Conservation (phyloP, 495 filamentous ascomycete genomes). For the Staphylotrichum longicolle region DNA sequence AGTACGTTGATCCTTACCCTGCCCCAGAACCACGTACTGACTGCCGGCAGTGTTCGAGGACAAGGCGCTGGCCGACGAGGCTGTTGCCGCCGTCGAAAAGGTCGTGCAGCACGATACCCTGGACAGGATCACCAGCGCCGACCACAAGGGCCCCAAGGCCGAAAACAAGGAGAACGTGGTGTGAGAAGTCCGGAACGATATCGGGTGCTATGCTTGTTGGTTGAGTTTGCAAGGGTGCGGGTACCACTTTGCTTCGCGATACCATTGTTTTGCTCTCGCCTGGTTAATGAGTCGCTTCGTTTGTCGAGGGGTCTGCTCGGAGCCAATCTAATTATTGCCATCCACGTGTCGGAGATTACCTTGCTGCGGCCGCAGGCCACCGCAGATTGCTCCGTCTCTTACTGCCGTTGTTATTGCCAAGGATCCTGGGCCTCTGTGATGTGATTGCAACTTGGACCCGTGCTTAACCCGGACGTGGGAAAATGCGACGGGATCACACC, state of each 20-base stretch:
- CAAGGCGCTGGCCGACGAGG: conserved; percentile 39
- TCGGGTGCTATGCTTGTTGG: too few relatives aligned
- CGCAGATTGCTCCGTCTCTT: neutral
- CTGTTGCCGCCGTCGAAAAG: conserved; percentile 42
- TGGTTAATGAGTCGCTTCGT: too few relatives aligned
- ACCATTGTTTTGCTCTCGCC: too few relatives aligned
- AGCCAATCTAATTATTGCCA: too few relatives aligned
- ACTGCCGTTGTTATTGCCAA: neutral
- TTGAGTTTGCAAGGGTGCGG: too few relatives aligned
- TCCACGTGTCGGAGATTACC: too few relatives aligned
- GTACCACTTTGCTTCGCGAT: too few relatives aligned
- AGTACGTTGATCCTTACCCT: conserved; percentile 40
- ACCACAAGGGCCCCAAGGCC: conserved; percentile 15
- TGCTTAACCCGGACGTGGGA: neutral
- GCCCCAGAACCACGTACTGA: too few relatives aligned
- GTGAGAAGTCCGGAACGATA: too few relatives aligned
- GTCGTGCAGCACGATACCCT: conserved; percentile 29
- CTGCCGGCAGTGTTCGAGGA: conserved; percentile 44
- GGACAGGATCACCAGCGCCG: neutral
- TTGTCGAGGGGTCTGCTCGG: too few relatives aligned
- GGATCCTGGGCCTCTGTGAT: neutral
- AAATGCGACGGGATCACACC: conserved; percentile 22
- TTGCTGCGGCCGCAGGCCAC: neutral
- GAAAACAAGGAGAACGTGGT: too few relatives aligned
- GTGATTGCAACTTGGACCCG: neutral